Conservation (phyloP, 169 alveolate genomes). For the Eimeria tenella region DNA sequence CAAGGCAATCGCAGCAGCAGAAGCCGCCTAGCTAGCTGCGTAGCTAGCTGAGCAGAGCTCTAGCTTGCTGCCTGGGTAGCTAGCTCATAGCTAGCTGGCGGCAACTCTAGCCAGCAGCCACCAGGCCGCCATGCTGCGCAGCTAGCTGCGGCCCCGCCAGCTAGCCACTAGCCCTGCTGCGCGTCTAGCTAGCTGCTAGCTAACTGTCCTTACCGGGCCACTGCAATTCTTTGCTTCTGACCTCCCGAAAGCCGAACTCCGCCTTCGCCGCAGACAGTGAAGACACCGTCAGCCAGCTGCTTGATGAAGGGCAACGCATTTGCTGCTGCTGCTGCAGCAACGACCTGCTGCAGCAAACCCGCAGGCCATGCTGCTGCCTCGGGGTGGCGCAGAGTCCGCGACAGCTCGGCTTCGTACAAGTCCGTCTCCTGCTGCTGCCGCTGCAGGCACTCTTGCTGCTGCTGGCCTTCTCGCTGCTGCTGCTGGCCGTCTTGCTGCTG, state of each 20-base stretch:
- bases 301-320: constrained; percentile 90
- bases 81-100: neutral
- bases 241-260: constrained; percentile 88
- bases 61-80: neutral
- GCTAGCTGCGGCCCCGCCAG: neutral
- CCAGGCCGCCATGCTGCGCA: neutral
- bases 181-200: neutral
- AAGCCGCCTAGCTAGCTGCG: neutral
- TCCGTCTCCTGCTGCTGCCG: neutral
- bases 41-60: neutral
- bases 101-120: neutral
- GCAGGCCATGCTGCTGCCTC: constrained; percentile 49
- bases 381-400: constrained; percentile 15
- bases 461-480: constrained; percentile 1
- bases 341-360: constrained; percentile 85
- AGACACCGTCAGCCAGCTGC: constrained; percentile 85
- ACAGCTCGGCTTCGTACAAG: constrained; percentile 12
- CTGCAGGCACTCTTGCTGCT: neutral
- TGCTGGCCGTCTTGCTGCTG: neutral
- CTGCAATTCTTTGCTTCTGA: constrained; percentile 89
- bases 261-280: constrained; percentile 86
- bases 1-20: too few species aligned
- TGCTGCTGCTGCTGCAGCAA: constrained; percentile 87
- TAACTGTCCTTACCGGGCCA: constrained; percentile 86
- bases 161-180: neutral